Evolutionary conservation across 805 yeast genomes (phyloP).

Genomic region (Blastobotrys robertii): DNA sequence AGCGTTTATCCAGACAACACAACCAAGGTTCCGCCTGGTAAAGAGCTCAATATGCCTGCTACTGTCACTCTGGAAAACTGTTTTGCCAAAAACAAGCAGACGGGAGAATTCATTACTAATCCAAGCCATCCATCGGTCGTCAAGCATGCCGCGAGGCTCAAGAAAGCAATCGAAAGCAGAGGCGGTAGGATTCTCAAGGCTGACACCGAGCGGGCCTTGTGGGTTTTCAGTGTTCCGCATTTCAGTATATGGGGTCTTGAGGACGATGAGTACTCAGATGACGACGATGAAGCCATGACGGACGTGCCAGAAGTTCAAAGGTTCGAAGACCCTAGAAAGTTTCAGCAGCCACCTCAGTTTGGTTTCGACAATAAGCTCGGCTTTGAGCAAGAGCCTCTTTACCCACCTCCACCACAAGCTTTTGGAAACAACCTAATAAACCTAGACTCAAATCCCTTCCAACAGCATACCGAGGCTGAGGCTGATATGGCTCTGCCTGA

Average conservation of each 20-base stretch:
- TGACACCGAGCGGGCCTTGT: constrained; percentile 62
- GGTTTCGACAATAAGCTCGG: background rate
- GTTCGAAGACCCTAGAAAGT: background rate
- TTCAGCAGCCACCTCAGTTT: background rate
- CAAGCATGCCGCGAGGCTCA: constrained; percentile 35
- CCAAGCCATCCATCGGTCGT: constrained; percentile 52
- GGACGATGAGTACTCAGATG: constrained; percentile 33
- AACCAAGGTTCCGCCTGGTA: constrained; percentile 51
- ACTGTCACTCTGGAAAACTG: constrained; percentile 65
- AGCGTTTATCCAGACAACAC: constrained; percentile 60
- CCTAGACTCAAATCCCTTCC: too few species aligned
- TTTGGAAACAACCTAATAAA: too few species aligned
- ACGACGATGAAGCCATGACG: constrained; percentile 39
- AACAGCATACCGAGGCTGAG: too few species aligned
- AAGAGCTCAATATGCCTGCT: constrained; percentile 68
- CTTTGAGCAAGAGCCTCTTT: too few species aligned
- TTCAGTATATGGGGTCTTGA: constrained; percentile 88
- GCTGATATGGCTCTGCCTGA: too few species aligned
- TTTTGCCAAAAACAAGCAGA: constrained; percentile 57
- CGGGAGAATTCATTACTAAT: constrained; percentile 56
- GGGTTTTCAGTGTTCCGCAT: constrained; percentile 81
- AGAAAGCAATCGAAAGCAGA: constrained; percentile 39
- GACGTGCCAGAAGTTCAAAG: background rate
- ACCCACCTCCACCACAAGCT: too few species aligned
- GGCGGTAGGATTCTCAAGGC: constrained; percentile 78